A percentile compares a stretch with the other conserved stretches of the same genome.
phyloP scores from a whole-genome alignment of 768 basidiomycete species.

The Exidia glandulosa region DNA sequence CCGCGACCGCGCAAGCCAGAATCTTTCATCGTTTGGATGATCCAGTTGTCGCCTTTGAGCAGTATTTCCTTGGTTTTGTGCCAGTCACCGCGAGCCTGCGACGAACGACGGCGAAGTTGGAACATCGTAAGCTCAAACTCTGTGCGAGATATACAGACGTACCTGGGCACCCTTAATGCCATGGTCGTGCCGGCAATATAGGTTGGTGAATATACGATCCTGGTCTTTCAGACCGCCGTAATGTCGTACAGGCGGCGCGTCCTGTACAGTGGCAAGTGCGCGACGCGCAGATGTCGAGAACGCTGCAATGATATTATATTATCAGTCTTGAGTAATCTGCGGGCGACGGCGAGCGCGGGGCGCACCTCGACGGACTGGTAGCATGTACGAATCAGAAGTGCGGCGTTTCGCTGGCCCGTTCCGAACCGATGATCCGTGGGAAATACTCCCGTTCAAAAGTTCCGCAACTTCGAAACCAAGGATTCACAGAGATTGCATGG shows the following conservation, averaged over 20 bases:
- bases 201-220: slow-evolving; percentile 89
- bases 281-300: slow-evolving; percentile 2
- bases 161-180: slow-evolving; percentile 89
- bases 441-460: no score
- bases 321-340: no score
- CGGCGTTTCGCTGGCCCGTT: no score
- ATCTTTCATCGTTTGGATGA: slow-evolving; percentile 92
- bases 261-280: slow-evolving; percentile 58
- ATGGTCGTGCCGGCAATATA: slow-evolving; percentile 79
- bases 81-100: slow-evolving; percentile 90
- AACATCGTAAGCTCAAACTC: no score
- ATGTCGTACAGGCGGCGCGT: slow-evolving; percentile 63
- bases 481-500: no score
- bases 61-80: slow-evolving; percentile 95
- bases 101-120: no score
- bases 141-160: slow-evolving; percentile 14
- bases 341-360: no score
- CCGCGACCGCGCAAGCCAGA: slow-evolving; percentile 93
- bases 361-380: no score
- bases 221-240: slow-evolving; percentile 95
- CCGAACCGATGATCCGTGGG: no score
- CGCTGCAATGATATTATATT: no score
- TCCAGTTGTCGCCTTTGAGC: slow-evolving; percentile 92
- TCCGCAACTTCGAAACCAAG: no score
- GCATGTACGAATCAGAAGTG: no score